These are phyloP conservation scores for Paramecium bursaria DNA, from an alignment of 73 alveolate genomes.

Conservation along the genomic window DNA sequence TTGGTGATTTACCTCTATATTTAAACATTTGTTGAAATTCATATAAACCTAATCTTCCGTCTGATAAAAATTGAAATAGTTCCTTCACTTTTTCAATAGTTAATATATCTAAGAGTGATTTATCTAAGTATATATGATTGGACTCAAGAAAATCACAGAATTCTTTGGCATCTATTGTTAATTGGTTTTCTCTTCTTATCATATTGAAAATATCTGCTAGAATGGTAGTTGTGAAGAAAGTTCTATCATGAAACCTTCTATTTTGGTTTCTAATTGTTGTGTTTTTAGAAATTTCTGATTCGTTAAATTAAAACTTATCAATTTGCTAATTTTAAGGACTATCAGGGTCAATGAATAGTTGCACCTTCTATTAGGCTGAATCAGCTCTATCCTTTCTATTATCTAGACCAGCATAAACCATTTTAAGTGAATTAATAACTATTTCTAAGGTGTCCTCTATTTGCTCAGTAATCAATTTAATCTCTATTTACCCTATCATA, in stretches of 20 bases:
- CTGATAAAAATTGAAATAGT: slow-evolving; percentile 12
- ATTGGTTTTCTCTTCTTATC: background rate
- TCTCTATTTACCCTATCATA: slow-evolving; percentile 4
- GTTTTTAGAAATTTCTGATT: background rate
- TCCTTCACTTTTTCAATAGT: slow-evolving; percentile 1
- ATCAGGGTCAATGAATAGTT: slow-evolving; percentile 3
- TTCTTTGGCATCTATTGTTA: background rate
- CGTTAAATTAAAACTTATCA: slow-evolving; percentile 45
- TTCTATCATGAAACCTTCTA: slow-evolving; percentile 45
- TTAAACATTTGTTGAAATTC: slow-evolving; percentile 34
- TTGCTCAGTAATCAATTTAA: slow-evolving; percentile 20
- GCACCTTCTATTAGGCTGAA: slow-evolving; percentile 9
- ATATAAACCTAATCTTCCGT: background rate
- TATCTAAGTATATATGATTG: background rate
- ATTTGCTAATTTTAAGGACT: slow-evolving; percentile 16
- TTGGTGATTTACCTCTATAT: slow-evolving; percentile 3
- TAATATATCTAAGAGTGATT: background rate
- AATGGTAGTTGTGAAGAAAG: background rate
- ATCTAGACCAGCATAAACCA: slow-evolving; percentile 4
- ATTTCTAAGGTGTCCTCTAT: slow-evolving; percentile 49
- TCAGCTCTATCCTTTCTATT: slow-evolving; percentile 13
- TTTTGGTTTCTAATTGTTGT: background rate
- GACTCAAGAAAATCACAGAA: slow-evolving; percentile 7
- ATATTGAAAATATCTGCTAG: background rate
- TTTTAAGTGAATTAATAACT: background rate